Conservation (phyloP, 2,329 filamentous ascomycete species). For the Ascochyta koolunga region DNA sequence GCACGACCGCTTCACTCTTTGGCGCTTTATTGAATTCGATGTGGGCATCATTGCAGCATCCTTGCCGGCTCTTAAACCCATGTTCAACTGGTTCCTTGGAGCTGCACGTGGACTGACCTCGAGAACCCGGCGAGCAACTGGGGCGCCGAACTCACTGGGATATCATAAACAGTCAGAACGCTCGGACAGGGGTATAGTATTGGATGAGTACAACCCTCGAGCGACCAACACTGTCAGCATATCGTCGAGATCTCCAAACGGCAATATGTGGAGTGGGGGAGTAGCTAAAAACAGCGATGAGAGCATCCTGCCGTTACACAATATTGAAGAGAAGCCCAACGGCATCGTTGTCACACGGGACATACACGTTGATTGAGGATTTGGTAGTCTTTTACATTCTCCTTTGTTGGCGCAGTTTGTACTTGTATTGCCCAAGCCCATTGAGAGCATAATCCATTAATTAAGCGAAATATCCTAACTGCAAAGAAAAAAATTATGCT, state of each 20-base stretch:
- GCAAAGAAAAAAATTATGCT: too few species aligned
- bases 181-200: slow-evolving; percentile 1
- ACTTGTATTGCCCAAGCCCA: neutral
- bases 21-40: slow-evolving; percentile 54
- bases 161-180: slow-evolving; percentile 8
- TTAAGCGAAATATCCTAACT: too few species aligned
- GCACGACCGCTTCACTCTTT: slow-evolving; percentile 52
- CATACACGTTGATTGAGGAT: neutral
- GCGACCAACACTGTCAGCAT: neutral
- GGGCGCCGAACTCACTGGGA: slow-evolving; percentile 2
- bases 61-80: slow-evolving; percentile 49
- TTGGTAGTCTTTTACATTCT: neutral
- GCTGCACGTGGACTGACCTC: slow-evolving; percentile 21
- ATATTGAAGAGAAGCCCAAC: neutral
- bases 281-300: neutral
- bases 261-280: neutral
- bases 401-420: neutral
- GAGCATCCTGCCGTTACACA: slow-evolving; percentile 7
- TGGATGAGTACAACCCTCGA: neutral
- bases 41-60: slow-evolving; percentile 53
- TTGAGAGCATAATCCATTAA: too few species aligned
- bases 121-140: neutral
- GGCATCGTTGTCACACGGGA: slow-evolving; percentile 1
- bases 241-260: neutral
- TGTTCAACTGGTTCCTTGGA: slow-evolving; percentile 31